Percentiles rank a stretch among this genome's conserved stretches.
Conservation (phyloP, 805 yeast genomes). For the Tetrapisispora arboricola region DNA sequence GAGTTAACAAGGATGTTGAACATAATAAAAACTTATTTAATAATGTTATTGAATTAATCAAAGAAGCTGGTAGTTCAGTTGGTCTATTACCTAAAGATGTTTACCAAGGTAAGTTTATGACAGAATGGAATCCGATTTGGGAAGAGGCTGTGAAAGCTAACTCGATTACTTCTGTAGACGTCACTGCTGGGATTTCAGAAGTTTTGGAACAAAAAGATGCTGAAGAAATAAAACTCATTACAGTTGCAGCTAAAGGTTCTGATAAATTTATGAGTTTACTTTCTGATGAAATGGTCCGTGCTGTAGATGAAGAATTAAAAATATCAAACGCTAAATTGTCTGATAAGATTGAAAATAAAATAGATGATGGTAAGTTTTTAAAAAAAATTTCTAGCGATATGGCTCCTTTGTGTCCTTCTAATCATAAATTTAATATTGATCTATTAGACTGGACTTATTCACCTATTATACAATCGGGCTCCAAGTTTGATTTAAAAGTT, state of each 20-base stretch:
- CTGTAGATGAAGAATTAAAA: slow-evolving; percentile 77
- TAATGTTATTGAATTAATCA: slow-evolving; percentile 40
- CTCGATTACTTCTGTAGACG: slow-evolving; percentile 39
- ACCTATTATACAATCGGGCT: slow-evolving; percentile 85
- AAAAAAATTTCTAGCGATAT: slow-evolving; percentile 42
- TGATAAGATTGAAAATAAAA: slow-evolving; percentile 67
- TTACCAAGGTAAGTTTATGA: slow-evolving; percentile 74
- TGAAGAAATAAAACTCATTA: slow-evolving; percentile 55
- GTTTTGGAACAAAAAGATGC: slow-evolving; percentile 70
- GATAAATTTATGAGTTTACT: slow-evolving; percentile 71
- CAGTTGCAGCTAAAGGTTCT: slow-evolving; percentile 67
- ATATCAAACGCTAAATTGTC: slow-evolving; percentile 64
- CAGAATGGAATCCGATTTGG: slow-evolving; percentile 57
- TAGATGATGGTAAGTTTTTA: slow-evolving; percentile 69
- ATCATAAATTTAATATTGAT: slow-evolving; percentile 63
- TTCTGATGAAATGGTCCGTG: slow-evolving; percentile 77
- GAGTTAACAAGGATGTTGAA: slow-evolving; percentile 67
- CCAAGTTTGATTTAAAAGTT: slow-evolving; percentile 71
- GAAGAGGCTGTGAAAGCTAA: slow-evolving; percentile 31
- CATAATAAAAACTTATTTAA: slow-evolving; percentile 60
- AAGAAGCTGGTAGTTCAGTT: slow-evolving; percentile 37
- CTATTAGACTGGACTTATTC: slow-evolving; percentile 88
- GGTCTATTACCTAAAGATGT: slow-evolving; percentile 71
- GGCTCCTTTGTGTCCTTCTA: slow-evolving; percentile 26
- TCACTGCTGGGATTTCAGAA: slow-evolving; percentile 41